Evolutionary conservation across 1,139 yeast genomes (phyloP).

Genomic region (Candida mesenterica): DNA sequence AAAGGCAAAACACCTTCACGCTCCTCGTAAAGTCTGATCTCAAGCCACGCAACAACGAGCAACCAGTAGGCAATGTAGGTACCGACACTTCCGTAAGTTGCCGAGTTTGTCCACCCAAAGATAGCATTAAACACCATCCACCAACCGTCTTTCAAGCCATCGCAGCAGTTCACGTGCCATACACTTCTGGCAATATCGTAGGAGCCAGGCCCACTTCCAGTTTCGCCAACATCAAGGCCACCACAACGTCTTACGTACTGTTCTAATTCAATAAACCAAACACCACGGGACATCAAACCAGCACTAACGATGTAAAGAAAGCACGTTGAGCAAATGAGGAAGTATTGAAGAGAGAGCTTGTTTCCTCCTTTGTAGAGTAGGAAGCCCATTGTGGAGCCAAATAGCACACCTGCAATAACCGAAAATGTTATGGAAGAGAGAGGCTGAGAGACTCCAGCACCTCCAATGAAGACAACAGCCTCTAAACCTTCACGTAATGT

Average conservation of each 20-base stretch:
- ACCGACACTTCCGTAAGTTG: conserved; percentile 45
- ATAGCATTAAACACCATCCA: conserved; percentile 50
- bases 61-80: conserved; percentile 41
- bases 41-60: conserved; percentile 26
- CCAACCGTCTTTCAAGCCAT: conserved; percentile 46
- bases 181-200: conserved; percentile 42
- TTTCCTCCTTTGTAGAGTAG: conserved; percentile 42
- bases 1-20: conserved; percentile 31
- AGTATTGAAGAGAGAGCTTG: conserved; percentile 41
- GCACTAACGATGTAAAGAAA: conserved; percentile 47
- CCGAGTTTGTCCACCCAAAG: conserved; percentile 51
- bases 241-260: conserved; percentile 40
- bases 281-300: conserved; percentile 46
- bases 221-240: conserved; percentile 46
- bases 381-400: conserved; percentile 38
- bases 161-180: conserved; percentile 53
- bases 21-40: conserved; percentile 27
- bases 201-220: conserved; percentile 50
- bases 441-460: conserved; percentile 44
- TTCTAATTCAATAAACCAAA: conserved; percentile 48
- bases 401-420: conserved; percentile 31
- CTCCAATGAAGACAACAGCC: conserved; percentile 48
- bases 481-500: conserved; percentile 50
- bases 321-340: conserved; percentile 39
- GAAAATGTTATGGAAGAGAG: conserved; percentile 39